A percentile compares a stretch with the other conserved stretches of the same genome.
phyloP scores from a whole-genome alignment of 2,329 filamentous ascomycete genomes.

The Drechslerella stenobrocha region DNA sequence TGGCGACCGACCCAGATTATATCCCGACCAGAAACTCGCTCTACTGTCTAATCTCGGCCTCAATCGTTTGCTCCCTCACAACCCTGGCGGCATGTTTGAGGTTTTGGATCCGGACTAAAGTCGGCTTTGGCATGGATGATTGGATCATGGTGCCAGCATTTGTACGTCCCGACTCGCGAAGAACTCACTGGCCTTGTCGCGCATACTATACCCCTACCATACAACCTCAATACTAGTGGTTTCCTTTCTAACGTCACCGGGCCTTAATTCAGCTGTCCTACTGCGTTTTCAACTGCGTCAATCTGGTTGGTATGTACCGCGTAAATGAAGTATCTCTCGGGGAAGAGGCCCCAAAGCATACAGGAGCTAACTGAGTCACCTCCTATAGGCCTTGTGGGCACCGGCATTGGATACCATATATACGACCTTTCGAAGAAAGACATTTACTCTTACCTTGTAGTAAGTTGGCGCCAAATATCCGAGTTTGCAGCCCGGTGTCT shows the following conservation, averaged over 20 bases:
- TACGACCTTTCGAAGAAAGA: constrained; percentile 43
- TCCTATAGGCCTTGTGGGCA: constrained; percentile 18
- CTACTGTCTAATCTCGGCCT: constrained; percentile 29
- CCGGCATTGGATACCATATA: constrained; percentile 39
- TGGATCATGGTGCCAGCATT: constrained; percentile 47
- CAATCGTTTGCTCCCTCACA: constrained; percentile 31
- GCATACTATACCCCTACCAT: no score
- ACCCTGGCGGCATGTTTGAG: constrained; percentile 35
- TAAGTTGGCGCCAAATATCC: constrained; percentile 5
- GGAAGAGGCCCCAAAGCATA: no score
- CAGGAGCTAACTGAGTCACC: no score
- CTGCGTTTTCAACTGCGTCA: constrained; percentile 45
- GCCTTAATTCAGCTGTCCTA: constrained; percentile 23
- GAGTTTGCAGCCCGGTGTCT: neutral
- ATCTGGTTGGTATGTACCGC: constrained; percentile 30
- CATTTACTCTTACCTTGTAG: constrained; percentile 40
- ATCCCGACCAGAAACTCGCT: constrained; percentile 30
- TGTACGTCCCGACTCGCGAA: no score
- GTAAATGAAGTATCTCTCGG: neutral
- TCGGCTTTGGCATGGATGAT: constrained; percentile 42
- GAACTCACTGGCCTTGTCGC: no score
- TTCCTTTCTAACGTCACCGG: no score
- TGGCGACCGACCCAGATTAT: constrained; percentile 27
- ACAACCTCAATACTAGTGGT: no score
- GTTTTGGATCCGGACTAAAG: constrained; percentile 39